These are phyloP conservation scores for Collybia mongolica DNA, from an alignment of 768 basidiomycete genomes.

Conservation along the genomic window DNA sequence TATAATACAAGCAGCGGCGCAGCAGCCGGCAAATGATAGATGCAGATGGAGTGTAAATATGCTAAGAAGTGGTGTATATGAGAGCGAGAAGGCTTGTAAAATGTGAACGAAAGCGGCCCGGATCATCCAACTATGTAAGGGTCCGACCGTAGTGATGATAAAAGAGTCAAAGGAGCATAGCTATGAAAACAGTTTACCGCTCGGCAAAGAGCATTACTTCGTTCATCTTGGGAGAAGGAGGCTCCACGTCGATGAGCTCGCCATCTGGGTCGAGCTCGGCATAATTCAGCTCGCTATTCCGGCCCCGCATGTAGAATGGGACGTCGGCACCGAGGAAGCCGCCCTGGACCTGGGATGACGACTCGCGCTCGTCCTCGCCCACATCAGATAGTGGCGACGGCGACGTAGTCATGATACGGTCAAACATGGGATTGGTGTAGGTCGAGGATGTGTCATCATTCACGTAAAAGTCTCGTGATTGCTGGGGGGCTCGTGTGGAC, in stretches of 20 bases:
- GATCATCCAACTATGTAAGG: too few species aligned
- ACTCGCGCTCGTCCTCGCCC: slow-evolving; percentile 20
- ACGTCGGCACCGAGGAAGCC: slow-evolving; percentile 5
- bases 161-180: neutral
- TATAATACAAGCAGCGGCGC: neutral
- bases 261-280: slow-evolving; percentile 43
- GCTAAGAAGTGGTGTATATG: neutral
- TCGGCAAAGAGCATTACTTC: slow-evolving; percentile 44
- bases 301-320: slow-evolving; percentile 4
- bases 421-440: slow-evolving; percentile 21
- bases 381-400: slow-evolving; percentile 33
- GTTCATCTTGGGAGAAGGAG: slow-evolving; percentile 41
- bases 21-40: neutral
- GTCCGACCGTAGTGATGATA: neutral
- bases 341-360: slow-evolving; percentile 5
- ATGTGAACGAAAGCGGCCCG: neutral
- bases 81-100: neutral
- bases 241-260: slow-evolving; percentile 28
- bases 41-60: neutral
- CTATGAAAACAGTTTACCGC: slow-evolving; percentile 26
- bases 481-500: slow-evolving; percentile 3
- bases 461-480: neutral
- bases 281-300: slow-evolving; percentile 6
- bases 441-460: neutral
- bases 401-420: slow-evolving; percentile 33